A percentile compares a stretch with the other conserved stretches of the same genome.
These are phyloP conservation scores for Alternaria incomplexa DNA, from an alignment of 2,329 filamentous ascomycete species.

Conservation along the genomic window DNA sequence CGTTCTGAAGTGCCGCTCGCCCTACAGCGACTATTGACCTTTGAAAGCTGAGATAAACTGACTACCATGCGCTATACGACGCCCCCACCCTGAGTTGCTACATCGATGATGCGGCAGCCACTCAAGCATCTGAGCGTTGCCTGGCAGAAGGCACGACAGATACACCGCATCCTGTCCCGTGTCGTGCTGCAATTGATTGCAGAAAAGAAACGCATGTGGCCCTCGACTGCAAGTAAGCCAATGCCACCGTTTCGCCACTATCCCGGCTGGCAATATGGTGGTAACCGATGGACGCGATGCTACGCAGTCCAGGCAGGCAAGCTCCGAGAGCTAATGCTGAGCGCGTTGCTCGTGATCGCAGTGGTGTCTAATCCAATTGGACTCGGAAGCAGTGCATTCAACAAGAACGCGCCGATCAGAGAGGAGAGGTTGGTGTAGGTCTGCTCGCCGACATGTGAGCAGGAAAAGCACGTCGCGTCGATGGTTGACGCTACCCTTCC, in stretches of 20 bases:
- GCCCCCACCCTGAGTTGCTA: not conserved
- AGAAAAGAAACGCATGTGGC: not conserved
- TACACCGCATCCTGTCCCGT: not conserved
- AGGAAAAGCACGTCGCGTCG: slow-evolving; percentile 8
- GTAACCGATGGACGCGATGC: not conserved
- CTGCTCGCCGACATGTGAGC: slow-evolving; percentile 1
- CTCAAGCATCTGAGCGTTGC: not conserved
- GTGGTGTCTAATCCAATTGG: not conserved
- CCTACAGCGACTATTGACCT: not conserved
- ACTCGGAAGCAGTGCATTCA: not conserved
- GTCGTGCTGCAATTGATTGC: not conserved
- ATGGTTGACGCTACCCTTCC: not conserved
- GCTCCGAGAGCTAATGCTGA: not conserved
- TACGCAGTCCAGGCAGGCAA: not conserved
- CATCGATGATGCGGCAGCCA: not conserved
- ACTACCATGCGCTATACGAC: not conserved
- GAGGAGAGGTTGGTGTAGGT: not conserved
- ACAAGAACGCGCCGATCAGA: not conserved
- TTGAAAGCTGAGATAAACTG: not conserved
- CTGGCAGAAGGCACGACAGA: not conserved
- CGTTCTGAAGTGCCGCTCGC: not conserved
- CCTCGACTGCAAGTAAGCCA: not conserved
- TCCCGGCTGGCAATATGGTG: not conserved
- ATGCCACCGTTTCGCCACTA: not conserved
- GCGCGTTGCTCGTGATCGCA: not conserved